Evolutionary conservation across 805 yeast genomes (phyloP).

Genomic region (Kuraishia piskuri): DNA sequence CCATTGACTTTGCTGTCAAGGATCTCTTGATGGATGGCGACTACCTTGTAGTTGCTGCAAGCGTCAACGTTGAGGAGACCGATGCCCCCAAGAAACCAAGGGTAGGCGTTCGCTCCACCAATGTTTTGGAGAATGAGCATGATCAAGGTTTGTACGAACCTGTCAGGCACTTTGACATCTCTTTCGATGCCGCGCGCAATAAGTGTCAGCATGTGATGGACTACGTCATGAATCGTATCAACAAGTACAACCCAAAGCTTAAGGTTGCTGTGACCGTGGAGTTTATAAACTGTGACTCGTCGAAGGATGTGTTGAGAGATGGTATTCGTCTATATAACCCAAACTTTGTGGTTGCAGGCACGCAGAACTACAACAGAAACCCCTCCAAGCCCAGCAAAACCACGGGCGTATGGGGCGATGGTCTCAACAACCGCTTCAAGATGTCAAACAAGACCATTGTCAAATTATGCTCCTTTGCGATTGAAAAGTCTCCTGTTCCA

Average conservation of each 20-base stretch:
- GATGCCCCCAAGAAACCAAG: not conserved
- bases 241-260: slow-evolving; percentile 22
- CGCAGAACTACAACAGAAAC: slow-evolving; percentile 8
- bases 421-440: slow-evolving; percentile 8
- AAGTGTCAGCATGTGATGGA: slow-evolving; percentile 20
- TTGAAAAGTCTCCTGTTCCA: slow-evolving; percentile 7
- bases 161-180: slow-evolving; percentile 3
- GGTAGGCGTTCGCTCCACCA: not conserved
- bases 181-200: slow-evolving; percentile 16
- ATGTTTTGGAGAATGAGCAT: slow-evolving; percentile 12
- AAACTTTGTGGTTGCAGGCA: slow-evolving; percentile 36
- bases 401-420: slow-evolving; percentile 1
- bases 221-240: slow-evolving; percentile 8
- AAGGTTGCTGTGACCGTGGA: slow-evolving; percentile 48
- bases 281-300: slow-evolving; percentile 36
- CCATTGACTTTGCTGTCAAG: slow-evolving; percentile 55
- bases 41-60: slow-evolving; percentile 47
- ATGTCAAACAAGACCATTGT: slow-evolving; percentile 3
- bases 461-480: slow-evolving; percentile 7
- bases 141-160: slow-evolving; percentile 14
- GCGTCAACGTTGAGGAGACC: slow-evolving; percentile 18
- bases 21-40: slow-evolving; percentile 53
- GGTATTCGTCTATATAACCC: slow-evolving; percentile 54
- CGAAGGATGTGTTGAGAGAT: slow-evolving; percentile 43
- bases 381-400: not conserved